Evolutionary conservation across 108 stramenopile genomes (phyloP).

Genomic region (Mayamaea pseudoterrestris): DNA sequence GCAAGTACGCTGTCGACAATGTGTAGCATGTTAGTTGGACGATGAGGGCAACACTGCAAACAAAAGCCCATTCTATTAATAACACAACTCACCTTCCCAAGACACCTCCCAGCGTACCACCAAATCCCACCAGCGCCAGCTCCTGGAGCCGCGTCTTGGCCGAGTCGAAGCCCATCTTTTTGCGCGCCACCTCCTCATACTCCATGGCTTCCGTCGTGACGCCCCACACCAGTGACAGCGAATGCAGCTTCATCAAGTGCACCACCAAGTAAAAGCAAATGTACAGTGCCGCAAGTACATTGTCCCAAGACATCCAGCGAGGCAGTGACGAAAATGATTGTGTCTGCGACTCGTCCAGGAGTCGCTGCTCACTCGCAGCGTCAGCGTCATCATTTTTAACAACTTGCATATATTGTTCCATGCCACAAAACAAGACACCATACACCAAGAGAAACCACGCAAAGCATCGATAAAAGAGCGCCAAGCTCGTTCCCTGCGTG

Average conservation of each 20-base stretch:
- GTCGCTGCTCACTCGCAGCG: not conserved
- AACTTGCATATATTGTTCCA: no score
- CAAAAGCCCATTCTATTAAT: not conserved
- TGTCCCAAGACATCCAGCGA: slow-evolving; percentile 3
- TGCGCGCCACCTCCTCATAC: slow-evolving; percentile 71
- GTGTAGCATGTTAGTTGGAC: not conserved
- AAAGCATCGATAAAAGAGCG: slow-evolving; percentile 78
- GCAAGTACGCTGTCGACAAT: slow-evolving; percentile 50
- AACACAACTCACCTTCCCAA: slow-evolving; percentile 44
- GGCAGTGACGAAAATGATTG: no score
- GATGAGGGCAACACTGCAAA: not conserved
- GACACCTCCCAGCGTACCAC: slow-evolving; percentile 80
- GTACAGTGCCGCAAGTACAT: slow-evolving; percentile 46
- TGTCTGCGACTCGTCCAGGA: not conserved
- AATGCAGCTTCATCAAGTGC: slow-evolving; percentile 81
- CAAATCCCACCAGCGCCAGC: slow-evolving; percentile 73
- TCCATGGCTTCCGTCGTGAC: slow-evolving; percentile 88
- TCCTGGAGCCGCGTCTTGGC: slow-evolving; percentile 43
- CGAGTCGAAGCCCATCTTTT: slow-evolving; percentile 4
- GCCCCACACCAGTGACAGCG: slow-evolving; percentile 74
- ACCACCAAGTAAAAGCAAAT: slow-evolving; percentile 79
- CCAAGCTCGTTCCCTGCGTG: slow-evolving; percentile 78
- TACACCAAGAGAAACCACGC: slow-evolving; percentile 49
- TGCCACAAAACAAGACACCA: slow-evolving; percentile 45
- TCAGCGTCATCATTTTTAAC: not conserved